These are phyloP conservation scores for Cladosporium sphaerospermum DNA, from an alignment of 2,329 filamentous ascomycete species.

Conservation along the genomic window DNA sequence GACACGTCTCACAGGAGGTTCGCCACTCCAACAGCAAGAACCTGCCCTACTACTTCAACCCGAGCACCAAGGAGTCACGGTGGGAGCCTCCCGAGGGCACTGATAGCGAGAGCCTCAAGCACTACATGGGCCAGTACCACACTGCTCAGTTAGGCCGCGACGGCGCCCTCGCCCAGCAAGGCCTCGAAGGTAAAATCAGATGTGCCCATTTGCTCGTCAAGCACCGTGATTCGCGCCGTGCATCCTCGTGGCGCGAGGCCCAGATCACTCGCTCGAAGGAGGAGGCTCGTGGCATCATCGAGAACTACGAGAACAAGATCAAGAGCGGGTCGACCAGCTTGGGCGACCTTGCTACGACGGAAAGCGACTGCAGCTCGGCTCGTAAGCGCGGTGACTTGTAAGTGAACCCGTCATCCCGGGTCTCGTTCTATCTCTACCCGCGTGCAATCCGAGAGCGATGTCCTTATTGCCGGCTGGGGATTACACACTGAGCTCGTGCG, in stretches of 20 bases:
- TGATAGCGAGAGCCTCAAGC: conserved; percentile 86
- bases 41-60: conserved; percentile 97
- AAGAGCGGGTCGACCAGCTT: conserved; percentile 61
- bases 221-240: conserved; percentile 79
- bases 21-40: conserved; percentile 98
- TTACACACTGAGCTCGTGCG: conserved; percentile 8
- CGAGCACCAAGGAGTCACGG: conserved; percentile 74
- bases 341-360: conserved; percentile 76
- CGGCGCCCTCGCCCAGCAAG: conserved; percentile 23
- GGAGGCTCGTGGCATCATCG: conserved; percentile 73
- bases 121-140: conserved; percentile 88
- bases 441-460: background rate
- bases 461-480: conserved; percentile 2
- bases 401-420: conserved; percentile 29
- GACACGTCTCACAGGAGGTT: conserved; percentile 54
- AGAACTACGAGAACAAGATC: conserved; percentile 70
- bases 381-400: conserved; percentile 86
- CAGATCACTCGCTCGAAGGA: conserved; percentile 84
- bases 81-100: conserved; percentile 90
- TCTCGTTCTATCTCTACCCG: background rate
- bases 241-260: conserved; percentile 87
- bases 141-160: conserved; percentile 39
- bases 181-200: conserved; percentile 74
- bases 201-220: conserved; percentile 91
- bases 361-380: conserved; percentile 94